These are phyloP conservation scores for Capronia epimyces DNA, from an alignment of 2,329 filamentous ascomycete species.

Conservation along the genomic window DNA sequence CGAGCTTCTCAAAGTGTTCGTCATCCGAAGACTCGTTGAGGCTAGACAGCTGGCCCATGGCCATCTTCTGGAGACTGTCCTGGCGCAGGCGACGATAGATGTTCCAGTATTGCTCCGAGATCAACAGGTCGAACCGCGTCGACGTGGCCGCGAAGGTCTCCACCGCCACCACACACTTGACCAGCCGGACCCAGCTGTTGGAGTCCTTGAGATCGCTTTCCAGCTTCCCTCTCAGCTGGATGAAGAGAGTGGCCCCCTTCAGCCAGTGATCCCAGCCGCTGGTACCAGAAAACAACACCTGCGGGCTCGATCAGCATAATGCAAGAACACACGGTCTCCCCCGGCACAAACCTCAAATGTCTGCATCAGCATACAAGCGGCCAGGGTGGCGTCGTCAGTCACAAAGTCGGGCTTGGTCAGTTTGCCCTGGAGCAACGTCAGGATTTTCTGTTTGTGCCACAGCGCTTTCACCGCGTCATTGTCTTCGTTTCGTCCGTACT, in stretches of 20 bases:
- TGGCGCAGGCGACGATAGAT: neutral
- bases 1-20: neutral
- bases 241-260: neutral
- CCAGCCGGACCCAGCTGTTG: neutral
- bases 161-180: neutral
- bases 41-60: neutral
- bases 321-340: neutral
- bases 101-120: neutral
- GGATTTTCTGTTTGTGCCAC: neutral
- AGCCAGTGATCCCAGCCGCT: conserved; percentile 1
- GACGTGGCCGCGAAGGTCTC: neutral
- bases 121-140: neutral
- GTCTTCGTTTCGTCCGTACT: neutral
- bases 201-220: conserved; percentile 1
- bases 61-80: neutral
- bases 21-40: neutral
- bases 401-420: neutral
- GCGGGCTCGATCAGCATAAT: neutral
- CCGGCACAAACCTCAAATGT: conserved; percentile 2
- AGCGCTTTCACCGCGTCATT: neutral
- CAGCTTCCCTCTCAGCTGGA: neutral
- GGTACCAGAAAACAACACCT: neutral
- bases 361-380: neutral
- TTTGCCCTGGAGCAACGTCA: neutral
- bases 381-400: neutral